Base-by-base conservation (phyloP, 768 basidiomycete genomes). In the Mycena albidolilacea region DNA sequence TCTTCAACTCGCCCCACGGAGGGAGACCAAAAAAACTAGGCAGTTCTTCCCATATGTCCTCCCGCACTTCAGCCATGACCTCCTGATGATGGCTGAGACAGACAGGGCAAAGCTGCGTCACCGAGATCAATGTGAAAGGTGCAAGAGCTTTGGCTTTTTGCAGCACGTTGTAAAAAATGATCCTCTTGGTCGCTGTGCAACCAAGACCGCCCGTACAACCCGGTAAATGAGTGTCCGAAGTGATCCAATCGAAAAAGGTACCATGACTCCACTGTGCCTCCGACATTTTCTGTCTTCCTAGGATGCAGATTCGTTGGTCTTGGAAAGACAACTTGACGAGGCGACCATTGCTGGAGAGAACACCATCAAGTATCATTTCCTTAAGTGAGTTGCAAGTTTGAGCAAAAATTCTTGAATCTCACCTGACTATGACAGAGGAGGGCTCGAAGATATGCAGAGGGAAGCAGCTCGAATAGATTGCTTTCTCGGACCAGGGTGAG, bases 391-490 rank as follows among this genome's bases (percentile, higher is more conserved):
- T n/a, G n/a, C n/a, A n/a, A n/a, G n/a, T n/a, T n/a, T n/a, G n/a
- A n/a, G n/a, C n/a, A n/a, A n/a, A n/a, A n/a, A n/a, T n/a, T n/a
- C n/a, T n/a, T n/a, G n/a, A n/a, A n/a, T 38, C 39, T 43, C 10
- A 71, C 64, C 10, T 37, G n/a, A 6, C 6, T 17, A n/a, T 17
- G 9, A 9, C 5, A 58, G 37, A 54, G 10, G 8, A 67, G 10
- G 19, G 43, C 19, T 1, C 70, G 64, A 10, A 60, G 14, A 62
- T 71, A 71, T 12, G 70, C 70, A 23, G 37, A 52, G 1, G 64
- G 64, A n/a, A 71, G 64, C 0, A 67, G 3, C n/a, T n/a, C n/a
- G n/a, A 60, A 30, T 1, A 71, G 6, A 8, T 46, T 1, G 35
- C 60, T 61, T 52, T 66, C 70, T 52, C 48, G n/a, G 2, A 59